Conservation (phyloP, 2,329 filamentous ascomycete genomes). For the Esteya vermicola region DNA sequence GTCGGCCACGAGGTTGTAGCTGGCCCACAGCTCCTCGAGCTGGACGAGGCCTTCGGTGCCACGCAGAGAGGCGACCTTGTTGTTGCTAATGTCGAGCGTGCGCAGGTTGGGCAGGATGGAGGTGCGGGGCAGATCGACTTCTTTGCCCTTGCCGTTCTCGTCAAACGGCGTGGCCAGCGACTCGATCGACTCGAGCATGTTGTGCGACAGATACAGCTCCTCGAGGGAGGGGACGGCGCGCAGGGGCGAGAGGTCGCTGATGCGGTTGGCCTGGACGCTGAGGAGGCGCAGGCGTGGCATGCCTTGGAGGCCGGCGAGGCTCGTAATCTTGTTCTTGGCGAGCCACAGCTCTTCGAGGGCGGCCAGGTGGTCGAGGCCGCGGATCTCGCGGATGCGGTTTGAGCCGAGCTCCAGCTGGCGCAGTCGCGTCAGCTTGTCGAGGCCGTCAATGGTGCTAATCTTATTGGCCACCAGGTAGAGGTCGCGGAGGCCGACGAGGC, state of each 20-base stretch:
- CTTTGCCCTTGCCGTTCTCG: not conserved
- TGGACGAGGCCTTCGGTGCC: slow-evolving; percentile 55
- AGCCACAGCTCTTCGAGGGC: slow-evolving; percentile 63
- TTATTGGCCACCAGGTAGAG: slow-evolving; percentile 93
- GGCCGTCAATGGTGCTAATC: slow-evolving; percentile 72
- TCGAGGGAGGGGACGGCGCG: slow-evolving; percentile 28
- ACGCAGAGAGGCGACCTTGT: slow-evolving; percentile 61
- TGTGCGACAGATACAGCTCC: slow-evolving; percentile 92
- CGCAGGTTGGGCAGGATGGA: slow-evolving; percentile 36
- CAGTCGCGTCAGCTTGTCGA: slow-evolving; percentile 61
- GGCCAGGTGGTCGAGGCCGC: slow-evolving; percentile 95
- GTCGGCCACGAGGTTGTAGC: slow-evolving; percentile 67
- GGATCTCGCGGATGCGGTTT: slow-evolving; percentile 79
- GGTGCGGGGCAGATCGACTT: not conserved
- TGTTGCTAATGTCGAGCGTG: slow-evolving; percentile 81
- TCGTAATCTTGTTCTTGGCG: slow-evolving; percentile 12
- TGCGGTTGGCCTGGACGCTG: slow-evolving; percentile 89
- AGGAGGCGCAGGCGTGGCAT: slow-evolving; percentile 73
- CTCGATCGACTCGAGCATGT: slow-evolving; percentile 63
- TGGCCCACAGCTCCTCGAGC: slow-evolving; percentile 89
- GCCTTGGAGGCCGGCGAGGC: slow-evolving; percentile 26
- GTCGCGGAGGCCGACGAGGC: slow-evolving; percentile 65
- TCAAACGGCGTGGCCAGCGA: slow-evolving; percentile 58
- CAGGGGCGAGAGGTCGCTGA: slow-evolving; percentile 66
- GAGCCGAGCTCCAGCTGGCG: slow-evolving; percentile 82